Conservation (phyloP, 169 alveolate species). For the Fabrea salina region DNA sequence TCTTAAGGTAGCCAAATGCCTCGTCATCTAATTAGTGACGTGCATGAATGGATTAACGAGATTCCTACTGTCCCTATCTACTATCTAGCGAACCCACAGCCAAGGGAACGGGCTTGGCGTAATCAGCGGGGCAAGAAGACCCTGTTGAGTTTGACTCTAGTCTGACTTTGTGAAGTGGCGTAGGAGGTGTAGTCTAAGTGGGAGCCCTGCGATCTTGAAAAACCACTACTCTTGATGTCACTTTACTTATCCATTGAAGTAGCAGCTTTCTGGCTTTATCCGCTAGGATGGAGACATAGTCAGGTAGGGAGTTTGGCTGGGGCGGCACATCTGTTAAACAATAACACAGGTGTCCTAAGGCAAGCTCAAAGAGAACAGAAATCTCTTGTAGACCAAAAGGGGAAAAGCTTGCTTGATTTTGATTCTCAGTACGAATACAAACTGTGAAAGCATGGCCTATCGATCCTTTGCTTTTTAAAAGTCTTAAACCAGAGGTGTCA, state of each 20-base stretch:
- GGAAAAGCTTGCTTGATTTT: conserved; percentile 90
- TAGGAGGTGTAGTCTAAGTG: conserved; percentile 88
- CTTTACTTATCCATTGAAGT: conserved; percentile 82
- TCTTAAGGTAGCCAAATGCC: conserved; percentile 90
- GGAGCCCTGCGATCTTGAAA: conserved; percentile 88
- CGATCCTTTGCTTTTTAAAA: conserved; percentile 80
- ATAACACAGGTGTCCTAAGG: conserved; percentile 91
- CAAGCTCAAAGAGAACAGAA: conserved; percentile 93
- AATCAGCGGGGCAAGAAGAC: conserved; percentile 94
- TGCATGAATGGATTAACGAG: conserved; percentile 90
- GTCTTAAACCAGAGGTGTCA: conserved; percentile 85
- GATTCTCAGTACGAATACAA: conserved; percentile 88
- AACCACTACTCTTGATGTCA: conserved; percentile 86
- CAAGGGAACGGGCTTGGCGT: conserved; percentile 93
- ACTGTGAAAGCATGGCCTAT: conserved; percentile 92
- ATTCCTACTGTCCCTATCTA: conserved; percentile 92
- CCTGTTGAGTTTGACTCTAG: conserved; percentile 94
- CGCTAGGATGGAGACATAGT: conserved; percentile 82
- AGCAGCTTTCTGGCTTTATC: conserved; percentile 58
- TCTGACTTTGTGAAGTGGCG: conserved; percentile 89
- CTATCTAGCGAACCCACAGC: conserved; percentile 93
- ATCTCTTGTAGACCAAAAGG: conserved; percentile 91
- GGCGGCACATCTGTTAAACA: conserved; percentile 92
- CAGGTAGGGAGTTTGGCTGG: conserved; percentile 95
- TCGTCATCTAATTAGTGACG: conserved; percentile 90